phyloP scores from a whole-genome alignment of 805 yeast genomes.

The Suhomyces prunicola region DNA sequence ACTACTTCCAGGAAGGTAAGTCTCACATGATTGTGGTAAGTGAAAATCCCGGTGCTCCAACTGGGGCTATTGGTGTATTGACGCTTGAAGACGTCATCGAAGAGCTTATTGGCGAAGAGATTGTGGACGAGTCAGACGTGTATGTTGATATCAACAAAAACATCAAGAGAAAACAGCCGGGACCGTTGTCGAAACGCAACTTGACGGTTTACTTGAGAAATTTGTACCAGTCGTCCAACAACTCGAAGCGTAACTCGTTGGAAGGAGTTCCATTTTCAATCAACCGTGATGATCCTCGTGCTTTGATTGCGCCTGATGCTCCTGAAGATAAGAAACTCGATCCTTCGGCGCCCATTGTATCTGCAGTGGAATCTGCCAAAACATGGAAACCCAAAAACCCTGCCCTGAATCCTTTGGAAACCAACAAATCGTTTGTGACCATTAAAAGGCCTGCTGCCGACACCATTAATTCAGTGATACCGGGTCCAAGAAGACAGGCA shows the following conservation, averaged over 20 bases:
- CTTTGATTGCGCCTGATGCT: neutral
- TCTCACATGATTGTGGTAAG: slow-evolving; percentile 96
- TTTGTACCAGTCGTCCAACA: slow-evolving; percentile 42
- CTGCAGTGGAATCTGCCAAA: slow-evolving; percentile 17
- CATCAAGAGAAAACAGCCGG: slow-evolving; percentile 73
- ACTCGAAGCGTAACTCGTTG: slow-evolving; percentile 41
- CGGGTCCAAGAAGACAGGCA: slow-evolving; percentile 16
- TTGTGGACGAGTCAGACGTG: slow-evolving; percentile 94
- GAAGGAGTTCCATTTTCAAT: slow-evolving; percentile 20
- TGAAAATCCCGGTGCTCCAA: slow-evolving; percentile 74
- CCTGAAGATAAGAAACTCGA: neutral
- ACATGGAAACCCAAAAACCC: slow-evolving; percentile 56
- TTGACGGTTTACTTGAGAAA: slow-evolving; percentile 66
- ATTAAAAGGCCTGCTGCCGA: slow-evolving; percentile 54
- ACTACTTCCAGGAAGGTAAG: slow-evolving; percentile 96
- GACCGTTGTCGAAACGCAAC: slow-evolving; percentile 69
- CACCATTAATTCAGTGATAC: slow-evolving; percentile 15
- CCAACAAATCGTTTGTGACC: slow-evolving; percentile 62
- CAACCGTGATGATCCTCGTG: neutral
- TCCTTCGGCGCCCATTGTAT: neutral
- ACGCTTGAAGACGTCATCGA: slow-evolving; percentile 98
- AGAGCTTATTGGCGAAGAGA: slow-evolving; percentile 96
- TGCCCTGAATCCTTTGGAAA: slow-evolving; percentile 68
- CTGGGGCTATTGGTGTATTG: slow-evolving; percentile 86
- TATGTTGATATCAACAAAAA: slow-evolving; percentile 86